A percentile compares a stretch with the other conserved stretches of the same genome.
phyloP scores from a whole-genome alignment of 108 stramenopile genomes.

The Nannochloropsis oceanica region DNA sequence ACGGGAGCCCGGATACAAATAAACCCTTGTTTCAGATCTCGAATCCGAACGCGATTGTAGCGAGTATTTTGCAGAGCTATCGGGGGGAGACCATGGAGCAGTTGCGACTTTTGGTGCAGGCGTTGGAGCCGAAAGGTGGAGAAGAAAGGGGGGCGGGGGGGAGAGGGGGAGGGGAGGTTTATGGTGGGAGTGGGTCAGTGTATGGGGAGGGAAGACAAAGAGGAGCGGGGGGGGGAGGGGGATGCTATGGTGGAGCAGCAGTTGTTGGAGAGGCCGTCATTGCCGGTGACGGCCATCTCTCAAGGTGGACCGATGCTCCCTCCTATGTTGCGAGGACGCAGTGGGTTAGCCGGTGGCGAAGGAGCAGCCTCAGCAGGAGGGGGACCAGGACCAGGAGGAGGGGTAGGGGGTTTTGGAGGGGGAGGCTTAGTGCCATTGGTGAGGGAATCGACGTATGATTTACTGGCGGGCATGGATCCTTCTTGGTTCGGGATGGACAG shows the following conservation, averaged over 20 bases:
- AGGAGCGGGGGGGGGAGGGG: background rate
- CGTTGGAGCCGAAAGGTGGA: background rate
- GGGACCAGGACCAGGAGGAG: background rate
- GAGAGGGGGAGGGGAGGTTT: background rate
- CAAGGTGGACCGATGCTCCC: background rate
- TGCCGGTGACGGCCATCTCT: background rate
- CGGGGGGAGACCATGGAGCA: slow-evolving; percentile 20
- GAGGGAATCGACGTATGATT: background rate
- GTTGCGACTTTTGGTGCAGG: background rate
- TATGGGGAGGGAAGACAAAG: background rate
- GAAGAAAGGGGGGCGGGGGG: background rate
- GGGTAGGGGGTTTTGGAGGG: background rate
- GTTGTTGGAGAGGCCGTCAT: too few species aligned
- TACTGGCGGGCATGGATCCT: background rate
- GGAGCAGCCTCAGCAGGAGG: background rate
- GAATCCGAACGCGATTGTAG: slow-evolving; percentile 25
- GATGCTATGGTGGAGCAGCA: background rate
- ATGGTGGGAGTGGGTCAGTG: background rate
- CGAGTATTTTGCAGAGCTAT: slow-evolving; percentile 16
- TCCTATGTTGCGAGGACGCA: background rate
- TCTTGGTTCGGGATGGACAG: background rate
- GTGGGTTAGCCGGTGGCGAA: background rate
- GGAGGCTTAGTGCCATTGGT: background rate
- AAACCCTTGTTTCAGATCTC: slow-evolving; percentile 18
- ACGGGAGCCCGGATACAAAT: slow-evolving; percentile 21